Evolutionary conservation across 2,329 filamentous ascomycete species (phyloP).

Genomic region (Calonectria henricotiae): DNA sequence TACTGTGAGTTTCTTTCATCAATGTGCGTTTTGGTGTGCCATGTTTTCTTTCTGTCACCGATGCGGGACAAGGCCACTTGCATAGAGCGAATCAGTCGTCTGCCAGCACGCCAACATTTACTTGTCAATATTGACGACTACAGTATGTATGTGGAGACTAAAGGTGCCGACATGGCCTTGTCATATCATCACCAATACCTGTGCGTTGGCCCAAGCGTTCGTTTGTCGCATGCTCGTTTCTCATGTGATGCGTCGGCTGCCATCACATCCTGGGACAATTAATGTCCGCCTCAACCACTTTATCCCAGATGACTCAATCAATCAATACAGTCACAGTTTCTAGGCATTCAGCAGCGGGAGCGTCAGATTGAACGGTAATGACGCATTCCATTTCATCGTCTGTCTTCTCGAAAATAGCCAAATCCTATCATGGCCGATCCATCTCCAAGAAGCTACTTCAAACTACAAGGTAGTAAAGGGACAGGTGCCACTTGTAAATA

Average conservation of each 20-base stretch:
- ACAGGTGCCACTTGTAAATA: conserved; percentile 30
- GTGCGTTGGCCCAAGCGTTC: background rate
- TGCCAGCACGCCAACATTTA: background rate
- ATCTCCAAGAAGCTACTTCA: conserved; percentile 28
- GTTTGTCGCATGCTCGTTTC: background rate
- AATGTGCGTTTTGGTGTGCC: background rate
- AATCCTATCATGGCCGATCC: conserved; percentile 13
- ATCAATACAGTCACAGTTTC: background rate
- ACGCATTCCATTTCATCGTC: conserved; percentile 9
- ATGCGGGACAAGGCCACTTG: background rate
- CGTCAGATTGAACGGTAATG: background rate
- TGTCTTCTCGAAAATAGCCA: background rate
- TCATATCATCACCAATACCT: background rate
- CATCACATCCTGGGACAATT: background rate
- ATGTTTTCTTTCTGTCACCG: background rate
- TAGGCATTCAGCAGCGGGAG: background rate
- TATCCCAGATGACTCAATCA: background rate
- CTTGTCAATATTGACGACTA: background rate
- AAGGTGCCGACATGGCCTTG: background rate
- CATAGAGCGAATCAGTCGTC: background rate
- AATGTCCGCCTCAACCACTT: too few species aligned
- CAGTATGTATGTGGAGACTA: background rate
- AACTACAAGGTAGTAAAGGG: conserved; percentile 27
- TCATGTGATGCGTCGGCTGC: background rate
- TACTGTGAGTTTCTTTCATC: too few species aligned